Evolutionary conservation across 2,329 filamentous ascomycete species (phyloP).

Genomic region (Raffaelea deltoideospora): DNA sequence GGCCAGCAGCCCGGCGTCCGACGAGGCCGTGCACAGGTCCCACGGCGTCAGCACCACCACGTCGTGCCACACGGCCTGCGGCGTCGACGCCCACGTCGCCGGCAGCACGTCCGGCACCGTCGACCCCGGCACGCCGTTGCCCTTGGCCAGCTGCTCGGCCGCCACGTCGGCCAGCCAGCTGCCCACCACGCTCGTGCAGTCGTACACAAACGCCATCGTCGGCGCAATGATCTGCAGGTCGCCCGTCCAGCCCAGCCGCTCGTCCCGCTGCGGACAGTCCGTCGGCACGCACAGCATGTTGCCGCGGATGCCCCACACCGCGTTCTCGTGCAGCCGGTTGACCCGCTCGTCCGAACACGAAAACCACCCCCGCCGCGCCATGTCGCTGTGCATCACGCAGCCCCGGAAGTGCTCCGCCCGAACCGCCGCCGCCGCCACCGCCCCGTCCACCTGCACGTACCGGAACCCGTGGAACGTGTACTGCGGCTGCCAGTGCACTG

Average conservation of each 20-base stretch:
- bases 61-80: conserved; percentile 15
- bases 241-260: conserved; percentile 38
- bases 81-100: background rate
- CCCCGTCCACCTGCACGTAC: conserved; percentile 22
- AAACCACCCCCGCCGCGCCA: conserved; percentile 33
- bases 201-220: conserved; percentile 36
- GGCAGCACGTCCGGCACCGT: conserved; percentile 9
- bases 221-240: conserved; percentile 34
- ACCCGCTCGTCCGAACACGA: conserved; percentile 33
- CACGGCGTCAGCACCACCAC: conserved; percentile 15
- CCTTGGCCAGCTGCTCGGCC: conserved; percentile 7
- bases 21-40: conserved; percentile 15
- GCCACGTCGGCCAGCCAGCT: conserved; percentile 34
- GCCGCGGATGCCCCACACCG: conserved; percentile 39
- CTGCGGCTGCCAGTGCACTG: conserved; percentile 23
- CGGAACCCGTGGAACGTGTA: conserved; percentile 40
- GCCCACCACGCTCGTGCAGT: conserved; percentile 32
- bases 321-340: conserved; percentile 39
- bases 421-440: too few species aligned
- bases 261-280: conserved; percentile 41
- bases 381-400: conserved; percentile 31
- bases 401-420: conserved; percentile 13
- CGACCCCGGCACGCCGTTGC: conserved; percentile 11
- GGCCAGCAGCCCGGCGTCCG: conserved; percentile 15
- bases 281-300: conserved; percentile 44